Evolutionary conservation across 1,284 basidiomycete species (phyloP).

Genomic region (Rhodotorula sp.): DNA sequence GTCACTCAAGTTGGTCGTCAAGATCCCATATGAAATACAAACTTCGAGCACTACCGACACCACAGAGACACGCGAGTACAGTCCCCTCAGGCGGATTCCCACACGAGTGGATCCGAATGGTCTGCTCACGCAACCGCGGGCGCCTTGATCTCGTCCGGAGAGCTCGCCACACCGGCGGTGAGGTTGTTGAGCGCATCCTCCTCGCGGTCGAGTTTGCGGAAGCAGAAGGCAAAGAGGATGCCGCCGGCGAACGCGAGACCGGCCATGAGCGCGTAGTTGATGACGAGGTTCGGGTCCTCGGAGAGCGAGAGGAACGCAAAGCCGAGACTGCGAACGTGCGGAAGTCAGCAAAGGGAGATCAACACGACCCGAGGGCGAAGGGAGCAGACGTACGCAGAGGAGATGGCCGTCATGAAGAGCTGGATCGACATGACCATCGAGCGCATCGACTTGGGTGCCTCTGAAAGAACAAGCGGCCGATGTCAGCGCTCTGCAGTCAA

Average conservation of each 20-base stretch:
- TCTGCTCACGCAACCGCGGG: no score
- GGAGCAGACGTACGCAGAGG: background rate
- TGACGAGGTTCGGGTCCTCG: constrained; percentile 53
- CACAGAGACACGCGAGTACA: no score
- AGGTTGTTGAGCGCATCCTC: constrained; percentile 41
- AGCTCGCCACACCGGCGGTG: background rate
- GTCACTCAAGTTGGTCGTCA: no score
- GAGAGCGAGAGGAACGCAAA: constrained; percentile 61
- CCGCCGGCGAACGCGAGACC: constrained; percentile 57
- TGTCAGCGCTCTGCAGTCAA: background rate
- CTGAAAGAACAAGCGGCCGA: background rate
- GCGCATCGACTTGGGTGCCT: constrained; percentile 51
- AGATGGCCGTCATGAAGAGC: constrained; percentile 50
- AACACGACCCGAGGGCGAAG: constrained; percentile 32
- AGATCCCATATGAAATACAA: no score
- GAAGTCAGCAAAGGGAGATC: constrained; percentile 43
- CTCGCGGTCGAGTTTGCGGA: constrained; percentile 46
- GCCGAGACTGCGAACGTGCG: constrained; percentile 51
- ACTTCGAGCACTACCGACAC: no score
- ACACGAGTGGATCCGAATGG: no score
- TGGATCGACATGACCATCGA: constrained; percentile 48
- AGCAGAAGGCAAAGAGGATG: constrained; percentile 62
- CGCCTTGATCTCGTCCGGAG: no score
- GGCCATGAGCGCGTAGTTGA: constrained; percentile 54
- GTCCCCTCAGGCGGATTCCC: no score